A percentile compares a stretch with the other conserved stretches of the same genome.
phyloP scores from a whole-genome alignment of 208 protist species.

The Vickermania ingenoplastis region DNA sequence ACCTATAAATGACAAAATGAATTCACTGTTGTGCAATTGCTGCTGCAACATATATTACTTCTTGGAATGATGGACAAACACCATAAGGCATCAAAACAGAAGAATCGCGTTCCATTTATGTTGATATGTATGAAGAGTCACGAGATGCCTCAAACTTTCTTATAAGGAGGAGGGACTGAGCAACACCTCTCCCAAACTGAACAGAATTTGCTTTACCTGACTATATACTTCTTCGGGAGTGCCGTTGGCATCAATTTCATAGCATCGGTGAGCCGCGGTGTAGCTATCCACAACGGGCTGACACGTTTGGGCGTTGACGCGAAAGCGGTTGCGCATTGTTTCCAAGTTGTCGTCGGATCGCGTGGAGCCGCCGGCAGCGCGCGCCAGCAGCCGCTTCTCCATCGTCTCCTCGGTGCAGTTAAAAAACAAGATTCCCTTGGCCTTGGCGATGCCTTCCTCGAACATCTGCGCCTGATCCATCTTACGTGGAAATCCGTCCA shows the following conservation, averaged over 20 bases:
- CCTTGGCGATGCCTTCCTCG: conserved; percentile 57
- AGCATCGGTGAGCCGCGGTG: conserved; percentile 39
- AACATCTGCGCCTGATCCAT: conserved; percentile 81
- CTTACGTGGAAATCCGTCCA: conserved; percentile 87
- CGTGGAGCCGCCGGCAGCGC: conserved; percentile 21
- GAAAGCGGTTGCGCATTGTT: conserved; percentile 60
- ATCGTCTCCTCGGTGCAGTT: conserved; percentile 73
- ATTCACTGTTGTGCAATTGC: too few species aligned
- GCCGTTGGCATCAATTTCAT: conserved; percentile 56
- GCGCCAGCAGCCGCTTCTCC: conserved; percentile 48
- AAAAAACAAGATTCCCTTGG: conserved; percentile 66
- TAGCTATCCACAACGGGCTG: conserved; percentile 81
- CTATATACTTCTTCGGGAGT: conserved; percentile 57
- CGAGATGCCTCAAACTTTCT: too few species aligned
- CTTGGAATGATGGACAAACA: too few species aligned
- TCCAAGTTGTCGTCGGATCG: conserved; percentile 77
- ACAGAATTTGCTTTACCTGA: conserved; percentile 34
- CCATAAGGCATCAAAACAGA: too few species aligned
- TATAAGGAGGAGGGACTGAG: too few species aligned
- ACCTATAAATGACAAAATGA: too few species aligned
- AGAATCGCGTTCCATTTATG: too few species aligned
- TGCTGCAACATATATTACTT: too few species aligned
- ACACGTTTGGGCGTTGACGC: conserved; percentile 68
- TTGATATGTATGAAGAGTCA: too few species aligned
- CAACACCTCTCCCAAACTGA: conserved; percentile 23